Percentiles rank a stretch among this genome's conserved stretches.
These are phyloP conservation scores for Camillea tinctor DNA, from an alignment of 2,329 filamentous ascomycete genomes.

Conservation along the genomic window DNA sequence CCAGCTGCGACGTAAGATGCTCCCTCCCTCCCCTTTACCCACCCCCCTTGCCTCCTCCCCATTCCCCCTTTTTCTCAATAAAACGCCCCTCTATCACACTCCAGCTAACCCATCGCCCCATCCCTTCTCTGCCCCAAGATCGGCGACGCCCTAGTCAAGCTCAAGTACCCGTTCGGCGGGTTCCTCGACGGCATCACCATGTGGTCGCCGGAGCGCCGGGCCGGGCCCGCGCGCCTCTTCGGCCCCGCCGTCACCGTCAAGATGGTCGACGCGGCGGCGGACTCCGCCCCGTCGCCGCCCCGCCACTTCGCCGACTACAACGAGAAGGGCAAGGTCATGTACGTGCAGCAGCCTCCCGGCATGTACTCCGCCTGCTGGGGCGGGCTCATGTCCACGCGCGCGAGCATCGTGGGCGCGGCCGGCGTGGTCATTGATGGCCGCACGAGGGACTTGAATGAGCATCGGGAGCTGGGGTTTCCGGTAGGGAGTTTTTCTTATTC, in stretches of 20 bases:
- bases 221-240: slow-evolving; percentile 50
- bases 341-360: slow-evolving; percentile 46
- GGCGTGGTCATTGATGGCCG: slow-evolving; percentile 53
- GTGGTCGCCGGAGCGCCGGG: slow-evolving; percentile 52
- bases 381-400: slow-evolving; percentile 51
- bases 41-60: no score
- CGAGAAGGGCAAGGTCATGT: slow-evolving; percentile 42
- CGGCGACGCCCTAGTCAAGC: slow-evolving; percentile 48
- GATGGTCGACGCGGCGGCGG: slow-evolving; percentile 42
- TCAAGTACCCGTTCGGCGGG: slow-evolving; percentile 48
- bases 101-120: no score
- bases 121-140: not conserved
- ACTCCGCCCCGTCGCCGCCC: slow-evolving; percentile 3
- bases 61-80: no score
- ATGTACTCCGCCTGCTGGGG: slow-evolving; percentile 53
- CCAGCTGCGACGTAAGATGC: not conserved
- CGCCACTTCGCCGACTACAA: not conserved
- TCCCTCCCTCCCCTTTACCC: no score
- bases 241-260: slow-evolving; percentile 56
- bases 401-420: slow-evolving; percentile 42
- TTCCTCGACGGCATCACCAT: slow-evolving; percentile 54
- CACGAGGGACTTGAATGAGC: slow-evolving; percentile 52
- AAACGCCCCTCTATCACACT: no score
- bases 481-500: slow-evolving; percentile 21
- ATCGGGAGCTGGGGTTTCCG: slow-evolving; percentile 47